Evolutionary conservation across 331 rosid species (phyloP).

Genomic region (Phaseolus coccineus): DNA sequence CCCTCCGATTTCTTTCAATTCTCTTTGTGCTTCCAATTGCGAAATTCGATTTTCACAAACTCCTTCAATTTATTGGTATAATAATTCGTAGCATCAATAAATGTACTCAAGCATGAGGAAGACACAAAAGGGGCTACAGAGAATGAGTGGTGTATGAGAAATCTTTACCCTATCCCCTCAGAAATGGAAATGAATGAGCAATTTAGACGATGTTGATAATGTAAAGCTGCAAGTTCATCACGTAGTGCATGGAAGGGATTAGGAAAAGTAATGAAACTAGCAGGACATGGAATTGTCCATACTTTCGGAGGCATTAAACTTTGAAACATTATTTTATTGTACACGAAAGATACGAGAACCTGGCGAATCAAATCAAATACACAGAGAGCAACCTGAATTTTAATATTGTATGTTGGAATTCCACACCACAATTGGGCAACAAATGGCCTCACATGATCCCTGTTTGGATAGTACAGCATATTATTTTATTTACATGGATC

Average conservation of each 20-base stretch:
- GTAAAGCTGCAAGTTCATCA: slow-evolving; percentile 11
- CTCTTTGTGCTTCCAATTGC: background rate
- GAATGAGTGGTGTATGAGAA: background rate
- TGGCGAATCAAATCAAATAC: slow-evolving; percentile 42
- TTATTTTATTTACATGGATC: slow-evolving; percentile 34
- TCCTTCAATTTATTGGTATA: background rate
- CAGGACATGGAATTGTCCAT: slow-evolving; percentile 51
- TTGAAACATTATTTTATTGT: slow-evolving; percentile 41
- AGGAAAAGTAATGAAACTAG: slow-evolving; percentile 29
- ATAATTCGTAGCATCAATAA: background rate
- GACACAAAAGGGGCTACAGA: slow-evolving; percentile 8
- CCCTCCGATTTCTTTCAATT: slow-evolving; percentile 5
- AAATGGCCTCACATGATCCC: background rate
- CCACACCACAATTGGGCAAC: slow-evolving; percentile 35
- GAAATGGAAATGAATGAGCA: background rate
- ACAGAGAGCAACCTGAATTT: slow-evolving; percentile 33
- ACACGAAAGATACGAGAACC: slow-evolving; percentile 36
- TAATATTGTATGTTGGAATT: slow-evolving; percentile 31
- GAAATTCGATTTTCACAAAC: background rate
- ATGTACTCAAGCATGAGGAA: background rate
- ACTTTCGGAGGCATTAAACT: slow-evolving; percentile 52
- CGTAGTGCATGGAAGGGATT: slow-evolving; percentile 22
- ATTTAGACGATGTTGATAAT: slow-evolving; percentile 25
- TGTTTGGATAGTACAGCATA: slow-evolving; percentile 11
- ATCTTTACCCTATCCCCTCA: background rate